Evolutionary conservation across 768 basidiomycete genomes (phyloP), one percentile per base, ranked within the genome.

Genomic region (Mycena polygramma): DNA sequence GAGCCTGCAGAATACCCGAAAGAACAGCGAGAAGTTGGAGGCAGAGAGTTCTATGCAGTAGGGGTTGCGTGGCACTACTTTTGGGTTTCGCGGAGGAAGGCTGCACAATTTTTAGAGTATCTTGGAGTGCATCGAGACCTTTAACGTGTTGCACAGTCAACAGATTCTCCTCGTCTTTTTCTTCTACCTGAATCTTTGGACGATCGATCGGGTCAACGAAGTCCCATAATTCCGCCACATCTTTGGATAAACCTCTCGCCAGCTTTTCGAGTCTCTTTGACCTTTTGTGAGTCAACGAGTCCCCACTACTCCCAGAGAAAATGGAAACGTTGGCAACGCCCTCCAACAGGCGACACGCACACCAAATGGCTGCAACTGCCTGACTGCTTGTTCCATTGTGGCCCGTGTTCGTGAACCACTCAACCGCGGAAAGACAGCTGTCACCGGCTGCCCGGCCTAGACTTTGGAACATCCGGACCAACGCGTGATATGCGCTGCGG

Each of bases 341-440:
- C 74, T 94, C 91, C 67, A 98, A 77, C 0, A 98, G 77, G 36
- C 89, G 86, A 68, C 88, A 88, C 3, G 93, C 92, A 72, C 94
- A 93, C 96, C 96, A 98, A 26, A 97, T 82, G 4, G 95, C 95
- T 0, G 92, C 86, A 1, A 90, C 88, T 20, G 90, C 87, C 30
- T 82, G 81, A 13, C 75, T 78, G 13, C 83, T 84, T 20, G 79
- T 81, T 26, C 88, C 84, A 41, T 79, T 80, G 52, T 83, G 81
- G 6, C 87, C 88, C 15, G 90, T 83, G 54, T 85, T 86, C 15
- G 89, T 79, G 71, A 97, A 91, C 90, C 97, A 97, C 74, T 96
- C 94, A 7, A 96, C 90, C 10, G 95, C 84, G 70, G 90, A 94
- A 35, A 96, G 81, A 59, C 89, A 90, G 19, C 85, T 82, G 63